These are phyloP conservation scores for Sphagnurus paluster DNA, from an alignment of 1,284 basidiomycete genomes.

Conservation along the genomic window DNA sequence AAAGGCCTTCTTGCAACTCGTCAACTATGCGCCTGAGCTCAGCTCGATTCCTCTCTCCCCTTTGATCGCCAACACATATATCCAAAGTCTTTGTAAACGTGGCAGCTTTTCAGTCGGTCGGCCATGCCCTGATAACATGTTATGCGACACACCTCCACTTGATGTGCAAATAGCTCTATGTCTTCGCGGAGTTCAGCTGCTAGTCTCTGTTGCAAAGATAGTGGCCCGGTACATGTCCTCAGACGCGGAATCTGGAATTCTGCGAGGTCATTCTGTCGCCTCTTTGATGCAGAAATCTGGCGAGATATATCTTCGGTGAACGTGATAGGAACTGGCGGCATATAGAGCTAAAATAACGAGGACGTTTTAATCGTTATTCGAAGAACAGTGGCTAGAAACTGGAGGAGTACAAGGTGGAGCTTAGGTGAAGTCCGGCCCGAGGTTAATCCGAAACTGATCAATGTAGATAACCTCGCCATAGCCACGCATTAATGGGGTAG, in stretches of 20 bases:
- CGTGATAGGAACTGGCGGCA: conserved; percentile 62
- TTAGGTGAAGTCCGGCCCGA: no score
- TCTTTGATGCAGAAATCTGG: conserved; percentile 51
- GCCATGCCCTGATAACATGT: neutral
- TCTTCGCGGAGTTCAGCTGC: conserved; percentile 78
- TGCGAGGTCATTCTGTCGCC: conserved; percentile 63
- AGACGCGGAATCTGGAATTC: conserved; percentile 78
- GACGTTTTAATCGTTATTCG: no score
- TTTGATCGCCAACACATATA: conserved; percentile 66
- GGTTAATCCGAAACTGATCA: no score
- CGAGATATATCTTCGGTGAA: conserved; percentile 50
- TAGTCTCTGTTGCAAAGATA: conserved; percentile 68
- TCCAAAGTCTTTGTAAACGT: conserved; percentile 54
- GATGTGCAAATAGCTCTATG: conserved; percentile 57
- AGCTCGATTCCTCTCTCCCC: conserved; percentile 49
- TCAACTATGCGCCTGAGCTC: conserved; percentile 54
- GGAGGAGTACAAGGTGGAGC: no score
- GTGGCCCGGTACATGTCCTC: conserved; percentile 61
- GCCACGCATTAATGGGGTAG: conserved; percentile 14
- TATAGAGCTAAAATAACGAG: no score
- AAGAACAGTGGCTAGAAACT: no score
- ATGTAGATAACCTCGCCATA: neutral
- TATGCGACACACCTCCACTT: conserved; percentile 63
- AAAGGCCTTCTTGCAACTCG: conserved; percentile 45
- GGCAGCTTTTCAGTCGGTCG: neutral